Conservation (phyloP, 192 early-diverging fungal species). For the Allomyces javanicus region DNA sequence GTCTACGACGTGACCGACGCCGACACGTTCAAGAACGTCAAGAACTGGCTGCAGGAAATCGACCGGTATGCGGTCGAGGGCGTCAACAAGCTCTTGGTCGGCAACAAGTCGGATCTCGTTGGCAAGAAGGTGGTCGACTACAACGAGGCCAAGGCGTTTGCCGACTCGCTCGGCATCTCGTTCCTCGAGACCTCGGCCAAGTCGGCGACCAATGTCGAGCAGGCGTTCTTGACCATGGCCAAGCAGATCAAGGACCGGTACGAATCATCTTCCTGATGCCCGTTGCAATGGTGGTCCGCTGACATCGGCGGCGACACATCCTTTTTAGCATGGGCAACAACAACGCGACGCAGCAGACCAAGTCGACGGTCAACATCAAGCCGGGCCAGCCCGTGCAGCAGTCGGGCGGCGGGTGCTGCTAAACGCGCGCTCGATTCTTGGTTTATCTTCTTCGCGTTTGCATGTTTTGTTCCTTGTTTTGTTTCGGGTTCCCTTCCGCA, state of each 20-base stretch:
- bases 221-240: constrained; percentile 98
- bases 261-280: neutral
- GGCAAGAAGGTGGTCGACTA: constrained; percentile 80
- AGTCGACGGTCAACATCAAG: constrained; percentile 1
- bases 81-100: constrained; percentile 93
- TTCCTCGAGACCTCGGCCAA: constrained; percentile 97
- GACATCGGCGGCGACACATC: neutral
- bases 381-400: neutral
- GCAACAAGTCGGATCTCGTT: constrained; percentile 93
- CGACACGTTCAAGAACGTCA: constrained; percentile 88
- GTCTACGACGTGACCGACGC: constrained; percentile 96
- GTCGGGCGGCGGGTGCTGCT: neutral
- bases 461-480: no score
- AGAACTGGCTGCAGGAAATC: constrained; percentile 98
- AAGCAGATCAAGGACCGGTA: constrained; percentile 89
- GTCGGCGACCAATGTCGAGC: constrained; percentile 92
- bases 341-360: neutral
- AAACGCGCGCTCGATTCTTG: neutral
- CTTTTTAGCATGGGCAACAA: neutral
- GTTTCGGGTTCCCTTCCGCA: no score
- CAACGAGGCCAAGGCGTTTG: constrained; percentile 64
- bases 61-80: constrained; percentile 93
- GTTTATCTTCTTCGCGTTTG: no score
- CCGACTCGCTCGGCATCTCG: constrained; percentile 66
- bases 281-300: neutral